A percentile compares a stretch with the other conserved stretches of the same genome.
These are phyloP conservation scores for Dillenia turbinata DNA, from an alignment of 164 flowering plant genomes.

Conservation along the genomic window DNA sequence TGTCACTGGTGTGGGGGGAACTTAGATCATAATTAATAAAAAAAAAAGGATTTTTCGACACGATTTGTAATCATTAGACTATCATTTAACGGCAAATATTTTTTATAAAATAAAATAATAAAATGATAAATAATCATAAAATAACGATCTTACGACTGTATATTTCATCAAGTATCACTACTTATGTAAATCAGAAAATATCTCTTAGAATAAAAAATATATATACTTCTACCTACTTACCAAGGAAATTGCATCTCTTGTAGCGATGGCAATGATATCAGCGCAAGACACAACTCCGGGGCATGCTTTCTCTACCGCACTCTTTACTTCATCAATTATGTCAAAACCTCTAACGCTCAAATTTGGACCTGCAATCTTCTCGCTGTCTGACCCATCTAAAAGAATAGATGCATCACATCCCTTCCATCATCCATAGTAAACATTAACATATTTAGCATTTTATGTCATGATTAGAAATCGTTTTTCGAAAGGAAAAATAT, in stretches of 20 bases:
- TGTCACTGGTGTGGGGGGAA: too few species aligned
- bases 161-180: background rate
- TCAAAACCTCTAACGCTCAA: slow-evolving; percentile 31
- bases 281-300: slow-evolving; percentile 42
- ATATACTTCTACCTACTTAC: slow-evolving; percentile 7
- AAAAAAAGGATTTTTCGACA: background rate
- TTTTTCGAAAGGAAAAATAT: background rate
- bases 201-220: background rate
- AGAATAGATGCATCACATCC: slow-evolving; percentile 49
- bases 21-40: too few species aligned
- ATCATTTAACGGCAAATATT: too few species aligned
- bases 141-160: background rate
- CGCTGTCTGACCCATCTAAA: slow-evolving; percentile 20
- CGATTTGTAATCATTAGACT: too few species aligned
- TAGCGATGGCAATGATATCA: slow-evolving; percentile 36
- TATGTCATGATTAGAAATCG: background rate
- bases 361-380: slow-evolving; percentile 23
- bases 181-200: background rate
- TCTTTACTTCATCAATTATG: slow-evolving; percentile 28
- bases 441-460: background rate
- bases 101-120: too few species aligned
- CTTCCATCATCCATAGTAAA: slow-evolving; percentile 7
- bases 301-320: slow-evolving; percentile 17
- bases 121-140: too few species aligned
- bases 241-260: slow-evolving; percentile 24